Conservation (phyloP, 345 rosid species). For the Eucalyptus melliodora region DNA sequence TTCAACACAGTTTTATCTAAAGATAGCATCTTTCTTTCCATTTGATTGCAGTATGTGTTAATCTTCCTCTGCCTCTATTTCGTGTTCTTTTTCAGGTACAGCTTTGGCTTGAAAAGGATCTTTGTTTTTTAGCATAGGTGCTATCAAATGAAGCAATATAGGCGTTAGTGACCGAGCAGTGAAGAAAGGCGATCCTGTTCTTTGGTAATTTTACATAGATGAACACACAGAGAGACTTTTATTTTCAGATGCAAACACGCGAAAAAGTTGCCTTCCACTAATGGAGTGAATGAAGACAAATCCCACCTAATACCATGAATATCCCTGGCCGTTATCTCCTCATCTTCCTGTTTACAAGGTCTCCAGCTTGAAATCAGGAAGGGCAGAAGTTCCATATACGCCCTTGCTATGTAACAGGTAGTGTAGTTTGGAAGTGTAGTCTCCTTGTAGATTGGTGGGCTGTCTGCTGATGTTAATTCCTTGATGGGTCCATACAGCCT, state of each 20-base stretch:
- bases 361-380: background rate
- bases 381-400: background rate
- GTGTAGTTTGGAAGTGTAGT: background rate
- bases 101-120: no score
- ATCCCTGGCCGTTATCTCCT: accelerated
- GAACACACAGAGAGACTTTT: background rate
- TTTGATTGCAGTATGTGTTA: no score
- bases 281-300: background rate
- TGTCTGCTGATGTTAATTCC: background rate
- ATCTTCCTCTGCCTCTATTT: no score
- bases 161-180: accelerated
- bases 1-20: no score
- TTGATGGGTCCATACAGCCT: no score
- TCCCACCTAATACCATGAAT: background rate
- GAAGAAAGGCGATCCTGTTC: background rate
- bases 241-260: no score
- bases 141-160: background rate
- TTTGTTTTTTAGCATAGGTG: background rate
- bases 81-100: no score
- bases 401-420: background rate
- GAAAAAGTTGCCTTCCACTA: background rate
- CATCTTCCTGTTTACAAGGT: no score
- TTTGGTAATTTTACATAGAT: background rate
- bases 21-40: no score
- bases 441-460: background rate